These are phyloP conservation scores for Urochloa ruziziensis DNA, from an alignment of 176 grass and related monocot genomes.

Conservation along the genomic window DNA sequence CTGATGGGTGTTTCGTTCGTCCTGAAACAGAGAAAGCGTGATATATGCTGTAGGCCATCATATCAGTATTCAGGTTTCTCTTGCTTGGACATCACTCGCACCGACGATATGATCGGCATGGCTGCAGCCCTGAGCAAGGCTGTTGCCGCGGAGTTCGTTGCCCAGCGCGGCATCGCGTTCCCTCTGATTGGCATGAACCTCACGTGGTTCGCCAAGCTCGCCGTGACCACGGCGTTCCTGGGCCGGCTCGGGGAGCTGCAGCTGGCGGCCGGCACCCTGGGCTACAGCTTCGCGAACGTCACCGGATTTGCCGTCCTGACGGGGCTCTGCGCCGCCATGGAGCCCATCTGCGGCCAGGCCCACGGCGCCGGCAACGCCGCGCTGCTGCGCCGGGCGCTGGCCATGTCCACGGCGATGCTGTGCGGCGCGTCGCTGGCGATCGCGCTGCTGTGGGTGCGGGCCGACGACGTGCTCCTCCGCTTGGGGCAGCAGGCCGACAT, in stretches of 20 bases:
- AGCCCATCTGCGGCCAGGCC: conserved; percentile 94
- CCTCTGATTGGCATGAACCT: conserved; percentile 81
- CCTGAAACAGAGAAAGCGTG: too few species aligned
- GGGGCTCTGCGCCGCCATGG: conserved; percentile 84
- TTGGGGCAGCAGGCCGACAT: conserved; percentile 82
- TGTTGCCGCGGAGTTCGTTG: conserved; percentile 51
- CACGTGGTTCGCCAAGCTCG: conserved; percentile 74
- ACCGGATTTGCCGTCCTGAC: conserved; percentile 82
- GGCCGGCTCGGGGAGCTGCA: conserved; percentile 72
- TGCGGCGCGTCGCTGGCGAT: conserved; percentile 58
- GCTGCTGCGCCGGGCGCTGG: conserved; percentile 68
- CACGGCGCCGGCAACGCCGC: conserved; percentile 65
- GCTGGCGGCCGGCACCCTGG: conserved; percentile 74
- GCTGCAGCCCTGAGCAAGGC: too few species aligned
- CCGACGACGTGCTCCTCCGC: conserved; percentile 57
- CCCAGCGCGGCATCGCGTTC: conserved; percentile 69
- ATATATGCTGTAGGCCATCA: too few species aligned
- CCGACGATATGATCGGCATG: too few species aligned
- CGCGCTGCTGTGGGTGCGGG: conserved; percentile 64
- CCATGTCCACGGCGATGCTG: conserved; percentile 59
- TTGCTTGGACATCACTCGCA: too few species aligned
- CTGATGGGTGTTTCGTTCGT: too few species aligned
- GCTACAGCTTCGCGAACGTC: conserved; percentile 85
- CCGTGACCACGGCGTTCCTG: conserved; percentile 73
- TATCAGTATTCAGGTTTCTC: too few species aligned